Evolutionary conservation across 768 basidiomycete species (phyloP), one percentile per base, ranked within the genome.

Genomic region (Lactarius akahatsu): DNA sequence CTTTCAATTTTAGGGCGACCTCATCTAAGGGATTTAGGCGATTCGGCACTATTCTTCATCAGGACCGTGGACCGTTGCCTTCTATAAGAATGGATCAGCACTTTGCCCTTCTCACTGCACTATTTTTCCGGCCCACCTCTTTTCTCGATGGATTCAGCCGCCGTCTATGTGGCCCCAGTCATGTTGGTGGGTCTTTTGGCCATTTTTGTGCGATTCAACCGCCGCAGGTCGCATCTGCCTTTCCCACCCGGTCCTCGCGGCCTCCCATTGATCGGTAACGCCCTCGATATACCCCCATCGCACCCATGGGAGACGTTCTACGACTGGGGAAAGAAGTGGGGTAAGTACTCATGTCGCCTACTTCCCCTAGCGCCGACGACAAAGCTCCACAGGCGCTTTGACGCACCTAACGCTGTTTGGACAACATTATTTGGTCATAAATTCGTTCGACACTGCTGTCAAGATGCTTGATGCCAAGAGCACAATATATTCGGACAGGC

Each of bases 381-480:
- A 23, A n/a, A 57, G 38, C 26, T 15, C 5, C 11, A 9, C 43
- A 68, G 67, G 67, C 8, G 62, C 50, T 20, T 54, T 71, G 10
- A 66, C 69, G 15, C 47, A 66, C 55, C n/a, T 71, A 30, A 57
- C 61, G 26, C 47, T 65, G n/a, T 57, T 70, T 34, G 82, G 83
- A 6, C 77, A 80, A 45, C 75, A 77, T 3, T 79, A 84, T 70
- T 77, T 85, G 38, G 79, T 85, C 62, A 70, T 85, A 40, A 85
- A 83, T 70, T 80, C 81, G 3, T 73, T 77, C 1, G 70, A 76
- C 4, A 71, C 78, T 41, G 68, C 61, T 4, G 50, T 82, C 77
- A 78, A 80, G 4, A 78, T 83, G 65, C 73, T 85, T 7, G 84
- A 85, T 69, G 80, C 78, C 68, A 78, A 79, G 66, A 79, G 81